phyloP scores from a whole-genome alignment of 345 rosid species.

The Gossypium anomalum region DNA sequence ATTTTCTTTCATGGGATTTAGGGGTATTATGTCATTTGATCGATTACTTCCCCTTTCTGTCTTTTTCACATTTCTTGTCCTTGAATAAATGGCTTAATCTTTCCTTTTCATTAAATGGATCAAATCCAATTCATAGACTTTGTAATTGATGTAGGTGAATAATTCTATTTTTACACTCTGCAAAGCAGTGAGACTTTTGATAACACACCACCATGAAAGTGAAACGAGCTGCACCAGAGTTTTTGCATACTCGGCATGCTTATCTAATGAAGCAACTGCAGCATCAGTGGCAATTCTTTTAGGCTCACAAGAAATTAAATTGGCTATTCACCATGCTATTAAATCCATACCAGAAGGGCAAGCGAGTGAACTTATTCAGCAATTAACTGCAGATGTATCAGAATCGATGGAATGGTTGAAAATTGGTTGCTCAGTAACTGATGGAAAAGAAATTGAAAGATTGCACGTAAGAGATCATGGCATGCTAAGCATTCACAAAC shows the following conservation, averaged over 20 bases:
- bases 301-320: constrained; percentile 51
- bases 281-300: constrained; percentile 47
- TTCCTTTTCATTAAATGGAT: constrained; percentile 10
- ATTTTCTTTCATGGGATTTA: background rate
- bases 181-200: constrained; percentile 61
- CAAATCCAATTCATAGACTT: constrained; percentile 15
- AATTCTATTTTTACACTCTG: constrained; percentile 55
- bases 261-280: constrained; percentile 32
- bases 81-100: background rate
- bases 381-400: constrained; percentile 53
- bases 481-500: constrained; percentile 31
- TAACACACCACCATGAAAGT: constrained; percentile 25
- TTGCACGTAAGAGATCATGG: constrained; percentile 13
- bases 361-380: constrained; percentile 58
- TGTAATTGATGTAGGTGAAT: constrained; percentile 55
- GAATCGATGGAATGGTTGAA: constrained; percentile 70
- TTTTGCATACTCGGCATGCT: constrained; percentile 22
- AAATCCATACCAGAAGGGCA: constrained; percentile 88
- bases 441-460: constrained; percentile 21
- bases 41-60: background rate
- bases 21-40: background rate
- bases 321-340: constrained; percentile 49
- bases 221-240: constrained; percentile 19
- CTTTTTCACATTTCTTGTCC: background rate
- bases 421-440: constrained; percentile 25